phyloP scores from a whole-genome alignment of 495 filamentous ascomycete species.

The Aspergillus kassunensis region DNA sequence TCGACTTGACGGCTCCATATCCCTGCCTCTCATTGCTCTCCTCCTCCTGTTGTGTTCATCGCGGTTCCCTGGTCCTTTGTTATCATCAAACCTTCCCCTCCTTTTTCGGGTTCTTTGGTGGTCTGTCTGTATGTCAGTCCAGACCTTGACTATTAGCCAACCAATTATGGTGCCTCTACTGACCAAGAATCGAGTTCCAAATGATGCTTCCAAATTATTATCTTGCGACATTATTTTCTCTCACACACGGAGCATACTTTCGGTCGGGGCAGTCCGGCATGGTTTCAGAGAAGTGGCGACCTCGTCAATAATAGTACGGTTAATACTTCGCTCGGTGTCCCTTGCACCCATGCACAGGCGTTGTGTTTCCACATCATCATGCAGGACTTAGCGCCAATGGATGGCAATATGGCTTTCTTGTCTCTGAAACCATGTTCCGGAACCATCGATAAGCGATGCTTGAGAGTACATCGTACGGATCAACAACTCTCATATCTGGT shows the following conservation, averaged over 20 bases:
- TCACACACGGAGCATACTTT: too few species aligned
- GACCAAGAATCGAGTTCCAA: neutral
- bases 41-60: neutral
- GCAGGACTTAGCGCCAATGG: slow-evolving; percentile 9
- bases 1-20: neutral
- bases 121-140: slow-evolving; percentile 7
- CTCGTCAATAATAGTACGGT: neutral
- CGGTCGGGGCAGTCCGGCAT: neutral
- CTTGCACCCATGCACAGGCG: slow-evolving; percentile 11
- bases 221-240: too few species aligned
- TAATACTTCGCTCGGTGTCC: neutral
- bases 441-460: too few species aligned
- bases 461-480: too few species aligned
- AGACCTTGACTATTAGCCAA: too few species aligned
- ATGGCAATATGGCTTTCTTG: neutral
- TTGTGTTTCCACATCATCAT: slow-evolving; percentile 11
- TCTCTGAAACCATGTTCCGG: neutral
- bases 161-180: neutral
- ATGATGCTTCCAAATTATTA: neutral
- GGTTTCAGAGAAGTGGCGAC: neutral
- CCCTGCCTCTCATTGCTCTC: neutral
- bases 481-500: too few species aligned
- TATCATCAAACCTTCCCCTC: too few species aligned
- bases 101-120: neutral
- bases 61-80: neutral